Base-by-base conservation (phyloP, 805 yeast species). In the Yamadazyma ubonensis region DNA sequence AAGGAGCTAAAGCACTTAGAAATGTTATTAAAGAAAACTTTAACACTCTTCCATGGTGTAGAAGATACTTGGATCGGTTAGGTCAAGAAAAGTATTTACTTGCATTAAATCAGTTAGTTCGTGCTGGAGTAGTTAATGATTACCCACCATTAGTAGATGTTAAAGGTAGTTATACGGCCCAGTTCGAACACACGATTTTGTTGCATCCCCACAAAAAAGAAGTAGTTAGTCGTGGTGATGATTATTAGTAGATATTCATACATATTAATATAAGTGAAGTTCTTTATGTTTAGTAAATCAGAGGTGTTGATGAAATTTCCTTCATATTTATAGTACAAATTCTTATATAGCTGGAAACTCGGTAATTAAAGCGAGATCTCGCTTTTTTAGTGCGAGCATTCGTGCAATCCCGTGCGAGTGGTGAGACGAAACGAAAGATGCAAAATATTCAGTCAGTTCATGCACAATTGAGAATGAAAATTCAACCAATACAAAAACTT, bases 21-120 rank as follows among this genome's bases (percentile, higher is more conserved):
- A 67, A 71, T 35, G 73, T 81, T 9, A 93, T 93, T 53, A 82
- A 88, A 57, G 71, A 75, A 41, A 79, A 86, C 53, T 93, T 93
- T 57, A 97, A 98, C 31, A 88, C 98, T 0, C 71, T 93, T 51
- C 98, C 99, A 3, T 93, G 90, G 79, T 93, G 99, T 69, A 83
- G 97, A 52, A 75, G 99, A 54, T 93, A 93, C 59, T 70, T 93
- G 58, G 99, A 93, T 58, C 76, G 95, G 49, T 55, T 86, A 4
- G 97, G 96, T 11, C 95, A 91, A 58, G 96, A 89, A 33, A 90
- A 89, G 66, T 91, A 93, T 55, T 70, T 91, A 42, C 70, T 86
- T 52, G 96, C 96, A 5, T 75, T 93, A 62, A 88, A 85, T 65
- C 83, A 79, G 53, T 72, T 93, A 57, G 96, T 88, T 39, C 81